Conservation (phyloP, 805 yeast genomes). For the Nakazawaea wyomingensis region DNA sequence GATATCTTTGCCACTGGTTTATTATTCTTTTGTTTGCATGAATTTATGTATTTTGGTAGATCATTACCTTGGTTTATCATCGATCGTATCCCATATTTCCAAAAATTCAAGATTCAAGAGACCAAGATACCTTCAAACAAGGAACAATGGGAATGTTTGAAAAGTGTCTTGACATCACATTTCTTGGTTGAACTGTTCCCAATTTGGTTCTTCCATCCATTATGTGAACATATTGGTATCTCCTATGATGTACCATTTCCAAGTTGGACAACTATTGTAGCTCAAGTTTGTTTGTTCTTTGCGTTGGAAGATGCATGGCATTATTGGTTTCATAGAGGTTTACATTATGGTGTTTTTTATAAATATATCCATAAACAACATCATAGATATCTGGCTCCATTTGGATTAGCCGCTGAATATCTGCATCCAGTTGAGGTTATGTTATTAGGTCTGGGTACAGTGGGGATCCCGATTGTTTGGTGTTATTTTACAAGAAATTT, state of each 20-base stretch:
- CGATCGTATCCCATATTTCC: slow-evolving; percentile 81
- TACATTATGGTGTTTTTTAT: slow-evolving; percentile 87
- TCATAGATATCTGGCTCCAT: slow-evolving; percentile 97
- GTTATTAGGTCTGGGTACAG: slow-evolving; percentile 90
- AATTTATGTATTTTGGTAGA: slow-evolving; percentile 85
- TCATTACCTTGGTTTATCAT: slow-evolving; percentile 89
- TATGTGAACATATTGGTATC: slow-evolving; percentile 79
- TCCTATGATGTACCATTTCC: slow-evolving; percentile 85
- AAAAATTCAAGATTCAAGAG: slow-evolving; percentile 84
- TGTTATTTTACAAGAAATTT: slow-evolving; percentile 69
- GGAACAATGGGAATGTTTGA: slow-evolving; percentile 92
- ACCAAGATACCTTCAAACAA: slow-evolving; percentile 69
- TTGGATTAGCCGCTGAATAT: slow-evolving; percentile 95
- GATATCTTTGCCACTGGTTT: slow-evolving; percentile 91
- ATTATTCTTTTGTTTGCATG: slow-evolving; percentile 78
- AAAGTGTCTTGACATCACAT: slow-evolving; percentile 79
- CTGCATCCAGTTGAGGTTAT: slow-evolving; percentile 95
- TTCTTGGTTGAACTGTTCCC: slow-evolving; percentile 92
- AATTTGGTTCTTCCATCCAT: slow-evolving; percentile 94
- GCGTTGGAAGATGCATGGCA: slow-evolving; percentile 94
- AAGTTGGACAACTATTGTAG: slow-evolving; percentile 44
- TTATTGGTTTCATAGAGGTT: slow-evolving; percentile 88
- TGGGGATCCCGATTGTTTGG: slow-evolving; percentile 87
- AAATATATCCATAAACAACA: slow-evolving; percentile 95
- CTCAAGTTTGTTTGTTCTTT: slow-evolving; percentile 75